Conservation (phyloP, 495 filamentous ascomycete species). For the Hamigera avellanea region DNA sequence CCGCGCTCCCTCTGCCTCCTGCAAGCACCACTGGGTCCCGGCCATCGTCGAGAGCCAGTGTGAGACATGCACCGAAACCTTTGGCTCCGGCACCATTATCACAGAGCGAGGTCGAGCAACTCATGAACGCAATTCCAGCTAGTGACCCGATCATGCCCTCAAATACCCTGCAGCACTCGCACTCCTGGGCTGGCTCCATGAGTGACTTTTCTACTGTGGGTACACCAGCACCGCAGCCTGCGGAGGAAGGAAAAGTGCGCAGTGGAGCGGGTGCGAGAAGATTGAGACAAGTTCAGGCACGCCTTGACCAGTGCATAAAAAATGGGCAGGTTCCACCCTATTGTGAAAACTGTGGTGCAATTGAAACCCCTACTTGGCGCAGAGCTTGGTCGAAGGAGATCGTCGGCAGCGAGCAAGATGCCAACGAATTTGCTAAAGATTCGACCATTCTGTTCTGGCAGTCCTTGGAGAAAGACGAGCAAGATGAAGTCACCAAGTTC, state of each 20-base stretch:
- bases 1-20: slow-evolving; percentile 13
- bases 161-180: slow-evolving; percentile 28
- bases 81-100: slow-evolving; percentile 28
- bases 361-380: slow-evolving; percentile 92
- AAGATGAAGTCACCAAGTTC: slow-evolving; percentile 48
- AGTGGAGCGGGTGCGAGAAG: slow-evolving; percentile 27
- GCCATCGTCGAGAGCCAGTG: slow-evolving; percentile 26
- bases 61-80: slow-evolving; percentile 26
- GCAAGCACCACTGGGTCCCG: slow-evolving; percentile 19
- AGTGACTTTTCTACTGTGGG: slow-evolving; percentile 26
- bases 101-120: slow-evolving; percentile 22
- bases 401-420: slow-evolving; percentile 46
- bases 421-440: slow-evolving; percentile 55
- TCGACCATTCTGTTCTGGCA: slow-evolving; percentile 52
- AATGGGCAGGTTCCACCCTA: slow-evolving; percentile 70
- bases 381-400: slow-evolving; percentile 69
- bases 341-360: slow-evolving; percentile 85
- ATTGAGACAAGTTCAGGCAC: slow-evolving; percentile 30
- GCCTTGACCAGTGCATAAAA: slow-evolving; percentile 51
- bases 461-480: slow-evolving; percentile 45
- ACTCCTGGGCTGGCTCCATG: slow-evolving; percentile 36
- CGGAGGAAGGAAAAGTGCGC: slow-evolving; percentile 20
- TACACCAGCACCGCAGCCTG: slow-evolving; percentile 15
- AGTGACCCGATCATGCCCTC: slow-evolving; percentile 45
- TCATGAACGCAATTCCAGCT: slow-evolving; percentile 34